Evolutionary conservation across 139 green algal species (phyloP), one percentile per base, ranked within the genome.

Genomic region (Auxenochlorella protothecoides): DNA sequence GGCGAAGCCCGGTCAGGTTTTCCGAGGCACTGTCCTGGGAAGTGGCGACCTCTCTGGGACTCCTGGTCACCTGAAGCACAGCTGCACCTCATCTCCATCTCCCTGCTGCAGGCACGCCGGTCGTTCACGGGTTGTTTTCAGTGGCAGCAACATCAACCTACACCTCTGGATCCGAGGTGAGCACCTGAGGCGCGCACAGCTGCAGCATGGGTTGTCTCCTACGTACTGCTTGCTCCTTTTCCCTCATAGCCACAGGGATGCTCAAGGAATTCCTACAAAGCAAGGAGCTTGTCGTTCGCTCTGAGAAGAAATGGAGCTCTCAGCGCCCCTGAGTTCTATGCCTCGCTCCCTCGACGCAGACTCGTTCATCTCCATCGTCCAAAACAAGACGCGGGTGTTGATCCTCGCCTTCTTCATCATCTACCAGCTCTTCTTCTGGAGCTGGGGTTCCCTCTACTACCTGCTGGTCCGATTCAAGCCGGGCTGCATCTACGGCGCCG

Each of bases 291-390:
- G 27, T 44, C 27, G 27, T 44, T 44, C 1, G 27, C 27, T 44
- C 27, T 44, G 27, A 44, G 59, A 63, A 63, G 12, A 3, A 44
- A 44, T 44, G 27, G 27, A 44, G 27, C 27, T 44, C 4, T 52
- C n/a, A 7, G 4, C 6, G n/a, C 5, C 14, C 14, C 63, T 6
- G 63, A 9, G 7, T 9, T 8, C 54, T 60, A 53, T 53, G 63
- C 12, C 12, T 5, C 15, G 44, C 9, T 3, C 57, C 13, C 8
- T 3, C 13, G 51, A 15, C 54, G n/a, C 56, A 83, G 83, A 89
- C 71, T 87, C 86, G 65, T 88, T 84, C 76, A 87, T 81, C 11
- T 74, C 75, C 2, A 71, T 73, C 7, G 66, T 89, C 12, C 80
- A 90, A 63, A 72, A 78, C 0, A 66, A 74, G 15, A 76, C 85